Percentiles rank a stretch among this genome's conserved stretches.
These are phyloP conservation scores for Nothopassalora personata DNA, from an alignment of 2,329 filamentous ascomycete species.

Conservation along the genomic window DNA sequence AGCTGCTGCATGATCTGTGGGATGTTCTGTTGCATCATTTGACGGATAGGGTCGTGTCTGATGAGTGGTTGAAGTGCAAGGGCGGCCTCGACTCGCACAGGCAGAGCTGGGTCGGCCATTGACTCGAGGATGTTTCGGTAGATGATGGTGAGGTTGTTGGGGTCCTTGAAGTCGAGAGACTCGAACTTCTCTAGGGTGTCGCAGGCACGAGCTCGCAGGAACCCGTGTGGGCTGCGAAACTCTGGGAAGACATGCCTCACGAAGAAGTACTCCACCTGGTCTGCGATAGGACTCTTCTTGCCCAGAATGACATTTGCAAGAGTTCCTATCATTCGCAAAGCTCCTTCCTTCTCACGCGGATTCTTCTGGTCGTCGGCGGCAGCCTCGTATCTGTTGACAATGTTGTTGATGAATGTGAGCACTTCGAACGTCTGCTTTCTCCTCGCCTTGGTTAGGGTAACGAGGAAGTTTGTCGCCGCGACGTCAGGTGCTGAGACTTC, in stretches of 20 bases:
- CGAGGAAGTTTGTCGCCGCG: constrained; percentile 91
- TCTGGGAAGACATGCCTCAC: constrained; percentile 98
- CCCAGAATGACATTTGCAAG: constrained; percentile 88
- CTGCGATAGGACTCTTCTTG: constrained; percentile 96
- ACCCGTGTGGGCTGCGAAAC: constrained; percentile 87
- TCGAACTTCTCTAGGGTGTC: constrained; percentile 98
- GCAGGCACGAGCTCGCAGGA: constrained; percentile 81
- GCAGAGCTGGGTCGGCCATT: constrained; percentile 90
- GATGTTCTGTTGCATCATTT: constrained; percentile 95
- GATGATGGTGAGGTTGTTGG: constrained; percentile 90
- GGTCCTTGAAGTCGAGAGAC: constrained; percentile 92
- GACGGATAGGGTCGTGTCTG: constrained; percentile 86
- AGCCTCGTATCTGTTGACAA: constrained; percentile 87
- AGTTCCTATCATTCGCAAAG: constrained; percentile 93
- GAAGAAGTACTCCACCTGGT: constrained; percentile 97
- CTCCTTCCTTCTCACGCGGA: constrained; percentile 92
- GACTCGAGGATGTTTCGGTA: constrained; percentile 96
- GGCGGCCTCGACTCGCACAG: constrained; percentile 88
- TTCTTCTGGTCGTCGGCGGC: constrained; percentile 85
- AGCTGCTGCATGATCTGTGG: constrained; percentile 99
- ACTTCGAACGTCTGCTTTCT: constrained; percentile 96
- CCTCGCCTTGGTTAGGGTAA: constrained; percentile 87
- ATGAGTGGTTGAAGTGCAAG: constrained; percentile 93
- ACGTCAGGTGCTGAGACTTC: constrained; percentile 94
- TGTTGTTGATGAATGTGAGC: constrained; percentile 86